A percentile compares a stretch with the other conserved stretches of the same genome.
Evolutionary conservation across 148 eudicot species (phyloP).

Genomic region (Nyssa sinensis): DNA sequence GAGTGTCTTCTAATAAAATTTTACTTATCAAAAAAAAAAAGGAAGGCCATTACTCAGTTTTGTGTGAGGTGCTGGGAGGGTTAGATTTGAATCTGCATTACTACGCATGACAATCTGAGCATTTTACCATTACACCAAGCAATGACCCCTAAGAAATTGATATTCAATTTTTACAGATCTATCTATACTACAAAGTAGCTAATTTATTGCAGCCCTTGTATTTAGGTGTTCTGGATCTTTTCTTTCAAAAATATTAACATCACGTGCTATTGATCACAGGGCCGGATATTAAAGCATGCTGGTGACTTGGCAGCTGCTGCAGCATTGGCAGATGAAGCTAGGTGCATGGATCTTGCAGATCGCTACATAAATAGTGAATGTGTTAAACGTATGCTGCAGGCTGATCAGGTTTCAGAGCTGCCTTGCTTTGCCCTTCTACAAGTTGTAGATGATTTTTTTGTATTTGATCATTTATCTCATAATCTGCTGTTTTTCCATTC

Average conservation of each 20-base stretch:
- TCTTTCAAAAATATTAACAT: neutral
- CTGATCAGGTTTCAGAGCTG: slow-evolving; percentile 74
- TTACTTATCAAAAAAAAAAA: no score
- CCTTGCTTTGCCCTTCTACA: neutral
- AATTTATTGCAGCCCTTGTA: neutral
- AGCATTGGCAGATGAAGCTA: slow-evolving; percentile 98
- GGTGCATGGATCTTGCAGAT: slow-evolving; percentile 99
- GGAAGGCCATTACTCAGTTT: no score
- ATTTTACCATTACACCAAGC: no score
- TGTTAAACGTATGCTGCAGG: slow-evolving; percentile 97
- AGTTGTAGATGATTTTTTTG: neutral
- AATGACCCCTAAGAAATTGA: neutral
- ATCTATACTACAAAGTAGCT: neutral
- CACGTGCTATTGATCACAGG: slow-evolving; percentile 36
- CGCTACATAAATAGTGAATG: slow-evolving; percentile 93
- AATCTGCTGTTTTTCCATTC: no score
- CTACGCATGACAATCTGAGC: no score
- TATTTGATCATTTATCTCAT: neutral
- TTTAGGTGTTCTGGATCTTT: neutral
- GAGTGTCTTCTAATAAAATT: no score
- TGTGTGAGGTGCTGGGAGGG: no score
- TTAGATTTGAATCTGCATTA: no score
- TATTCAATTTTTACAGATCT: slow-evolving; percentile 4
- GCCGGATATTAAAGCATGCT: slow-evolving; percentile 94
- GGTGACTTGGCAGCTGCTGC: slow-evolving; percentile 94